phyloP scores from a whole-genome alignment of 805 yeast genomes.

The Huiozyma sinensis region DNA sequence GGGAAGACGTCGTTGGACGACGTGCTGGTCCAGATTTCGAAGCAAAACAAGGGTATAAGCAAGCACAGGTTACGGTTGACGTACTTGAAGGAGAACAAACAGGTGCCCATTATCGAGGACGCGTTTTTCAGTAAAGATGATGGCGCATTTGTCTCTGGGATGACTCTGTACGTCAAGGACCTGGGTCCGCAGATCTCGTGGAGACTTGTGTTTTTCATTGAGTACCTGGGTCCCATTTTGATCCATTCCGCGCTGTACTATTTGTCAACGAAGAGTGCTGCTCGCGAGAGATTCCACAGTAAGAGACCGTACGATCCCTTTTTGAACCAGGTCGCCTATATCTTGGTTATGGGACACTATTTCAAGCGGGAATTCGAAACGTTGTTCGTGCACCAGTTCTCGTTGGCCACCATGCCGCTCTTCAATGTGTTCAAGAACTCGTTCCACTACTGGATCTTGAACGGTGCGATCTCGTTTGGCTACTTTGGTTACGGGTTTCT shows the following conservation, averaged over 20 bases:
- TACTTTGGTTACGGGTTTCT: constrained; percentile 43
- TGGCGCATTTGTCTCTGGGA: constrained; percentile 23
- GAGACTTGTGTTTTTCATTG: constrained; percentile 81
- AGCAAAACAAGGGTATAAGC: constrained; percentile 33
- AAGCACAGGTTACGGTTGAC: constrained; percentile 50
- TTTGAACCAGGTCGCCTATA: constrained; percentile 26
- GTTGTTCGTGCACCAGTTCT: constrained; percentile 70
- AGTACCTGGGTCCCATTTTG: constrained; percentile 81
- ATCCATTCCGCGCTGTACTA: constrained; percentile 64
- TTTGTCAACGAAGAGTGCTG: constrained; percentile 14
- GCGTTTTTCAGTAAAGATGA: constrained; percentile 27
- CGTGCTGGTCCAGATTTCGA: constrained; percentile 35
- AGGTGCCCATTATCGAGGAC: constrained; percentile 21
- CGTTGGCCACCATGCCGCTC: constrained; percentile 86
- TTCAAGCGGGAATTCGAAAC: constrained; percentile 86
- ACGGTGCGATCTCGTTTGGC: constrained; percentile 48
- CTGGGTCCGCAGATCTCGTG: constrained; percentile 89
- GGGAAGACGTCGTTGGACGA: constrained; percentile 31
- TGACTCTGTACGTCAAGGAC: constrained; percentile 62
- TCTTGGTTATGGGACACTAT: constrained; percentile 61
- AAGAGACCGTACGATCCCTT: constrained; percentile 11
- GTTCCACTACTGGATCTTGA: constrained; percentile 84
- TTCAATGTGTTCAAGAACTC: constrained; percentile 81
- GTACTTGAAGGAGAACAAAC: constrained; percentile 24
- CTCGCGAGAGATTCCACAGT: not conserved